Conservation (phyloP, 2,329 filamentous ascomycete genomes). For the Xylaria sp. region DNA sequence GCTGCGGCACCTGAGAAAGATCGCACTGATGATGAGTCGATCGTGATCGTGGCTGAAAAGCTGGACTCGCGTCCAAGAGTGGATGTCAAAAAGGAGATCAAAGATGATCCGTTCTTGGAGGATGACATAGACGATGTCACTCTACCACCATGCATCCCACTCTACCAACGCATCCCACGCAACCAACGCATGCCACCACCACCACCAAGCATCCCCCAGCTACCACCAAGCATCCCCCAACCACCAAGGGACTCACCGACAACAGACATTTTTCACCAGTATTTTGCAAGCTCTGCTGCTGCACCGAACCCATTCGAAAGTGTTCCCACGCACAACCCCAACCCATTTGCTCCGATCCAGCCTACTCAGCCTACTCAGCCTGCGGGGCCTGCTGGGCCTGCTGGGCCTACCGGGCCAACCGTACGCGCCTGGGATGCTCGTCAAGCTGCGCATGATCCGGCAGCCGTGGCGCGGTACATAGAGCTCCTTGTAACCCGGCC, state of each 20-base stretch:
- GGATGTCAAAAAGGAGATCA: not conserved
- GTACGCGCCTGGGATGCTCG: not conserved
- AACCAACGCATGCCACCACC: too few relatives aligned
- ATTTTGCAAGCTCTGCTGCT: too few relatives aligned
- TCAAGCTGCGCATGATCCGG: not conserved
- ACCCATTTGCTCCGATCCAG: too few relatives aligned
- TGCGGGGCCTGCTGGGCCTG: too few relatives aligned
- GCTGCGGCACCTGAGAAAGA: not conserved
- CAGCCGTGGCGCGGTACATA: not conserved
- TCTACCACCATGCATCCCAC: too few relatives aligned
- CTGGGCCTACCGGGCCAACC: not conserved
- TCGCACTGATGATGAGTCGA: slow-evolving; percentile 5
- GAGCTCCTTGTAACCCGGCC: not conserved
- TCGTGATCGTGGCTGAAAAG: not conserved
- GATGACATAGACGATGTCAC: too few relatives aligned
- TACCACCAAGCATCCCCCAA: not conserved
- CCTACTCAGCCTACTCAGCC: too few relatives aligned
- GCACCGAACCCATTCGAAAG: not conserved
- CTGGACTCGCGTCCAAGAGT: not conserved
- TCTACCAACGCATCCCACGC: too few relatives aligned
- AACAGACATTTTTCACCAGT: not conserved
- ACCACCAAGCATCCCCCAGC: not conserved
- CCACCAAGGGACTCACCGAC: not conserved
- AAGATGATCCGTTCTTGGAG: too few relatives aligned
- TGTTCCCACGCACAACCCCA: not conserved